phyloP scores from a whole-genome alignment of 1,284 basidiomycete species.

The Moniliophthora roreri region DNA sequence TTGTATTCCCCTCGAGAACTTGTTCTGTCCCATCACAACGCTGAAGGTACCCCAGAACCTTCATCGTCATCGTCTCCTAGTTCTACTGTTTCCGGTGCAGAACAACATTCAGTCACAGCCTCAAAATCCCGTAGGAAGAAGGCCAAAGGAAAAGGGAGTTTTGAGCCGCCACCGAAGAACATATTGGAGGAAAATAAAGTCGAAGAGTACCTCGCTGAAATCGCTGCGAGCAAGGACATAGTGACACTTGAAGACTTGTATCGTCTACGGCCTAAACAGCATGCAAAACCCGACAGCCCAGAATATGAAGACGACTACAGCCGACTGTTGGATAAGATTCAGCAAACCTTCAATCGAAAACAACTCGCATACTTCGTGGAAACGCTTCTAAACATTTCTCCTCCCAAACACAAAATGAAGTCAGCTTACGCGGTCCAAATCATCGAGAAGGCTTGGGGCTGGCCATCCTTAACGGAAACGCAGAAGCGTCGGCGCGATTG shows the following conservation, averaged over 20 bases:
- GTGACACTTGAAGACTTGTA: slow-evolving; percentile 59
- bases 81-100: neutral
- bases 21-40: neutral
- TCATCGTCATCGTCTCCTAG: neutral
- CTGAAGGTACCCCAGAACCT: neutral
- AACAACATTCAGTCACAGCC: neutral
- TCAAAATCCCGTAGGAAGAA: neutral
- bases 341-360: slow-evolving; percentile 60
- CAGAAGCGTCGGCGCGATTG: slow-evolving; percentile 48
- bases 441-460: slow-evolving; percentile 64
- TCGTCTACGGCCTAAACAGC: slow-evolving; percentile 41
- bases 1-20: neutral
- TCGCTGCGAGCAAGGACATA: slow-evolving; percentile 41
- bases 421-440: slow-evolving; percentile 53
- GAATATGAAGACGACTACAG: slow-evolving; percentile 56
- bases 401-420: slow-evolving; percentile 36
- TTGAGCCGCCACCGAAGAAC: slow-evolving; percentile 18
- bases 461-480: slow-evolving; percentile 59
- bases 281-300: slow-evolving; percentile 36
- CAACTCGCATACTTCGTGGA: slow-evolving; percentile 59
- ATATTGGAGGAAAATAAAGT: slow-evolving; percentile 43
- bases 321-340: slow-evolving; percentile 46
- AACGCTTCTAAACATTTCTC: slow-evolving; percentile 33
- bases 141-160: neutral
- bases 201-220: slow-evolving; percentile 53